Evolutionary conservation across 495 filamentous ascomycete species (phyloP).

Genomic region (Thozetella sp.): DNA sequence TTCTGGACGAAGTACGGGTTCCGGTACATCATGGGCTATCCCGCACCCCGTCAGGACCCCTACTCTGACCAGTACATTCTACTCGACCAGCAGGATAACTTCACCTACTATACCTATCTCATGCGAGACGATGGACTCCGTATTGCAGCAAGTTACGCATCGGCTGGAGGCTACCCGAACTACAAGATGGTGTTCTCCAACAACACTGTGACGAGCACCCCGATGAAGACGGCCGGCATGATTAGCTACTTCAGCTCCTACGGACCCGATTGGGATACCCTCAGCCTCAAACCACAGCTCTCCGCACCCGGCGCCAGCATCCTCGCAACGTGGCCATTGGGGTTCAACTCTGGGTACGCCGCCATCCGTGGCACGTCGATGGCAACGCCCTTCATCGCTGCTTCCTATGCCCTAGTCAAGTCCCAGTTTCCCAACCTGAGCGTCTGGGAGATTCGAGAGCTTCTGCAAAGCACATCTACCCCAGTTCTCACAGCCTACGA

Average conservation of each 20-base stretch:
- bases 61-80: conserved; percentile 6
- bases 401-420: conserved; percentile 24
- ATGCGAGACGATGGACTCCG: neutral
- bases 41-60: neutral
- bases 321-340: conserved; percentile 22
- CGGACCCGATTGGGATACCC: conserved; percentile 13
- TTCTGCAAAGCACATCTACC: conserved; percentile 20
- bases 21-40: neutral
- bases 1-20: neutral
- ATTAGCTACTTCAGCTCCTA: conserved; percentile 19
- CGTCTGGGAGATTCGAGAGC: conserved; percentile 16
- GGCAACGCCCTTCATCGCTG: conserved; percentile 26
- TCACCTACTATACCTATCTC: conserved; percentile 7
- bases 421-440: conserved; percentile 18
- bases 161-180: neutral
- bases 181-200: conserved; percentile 18
- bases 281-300: conserved; percentile 18
- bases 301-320: conserved; percentile 19
- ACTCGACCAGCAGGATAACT: conserved; percentile 4
- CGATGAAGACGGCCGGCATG: conserved; percentile 7
- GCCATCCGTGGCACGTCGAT: conserved; percentile 24
- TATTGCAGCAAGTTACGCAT: neutral
- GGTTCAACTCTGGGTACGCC: conserved; percentile 16
- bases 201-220: conserved; percentile 11
- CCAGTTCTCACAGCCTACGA: conserved; percentile 7